phyloP scores from a whole-genome alignment of 441 rosid genomes.

The Pelargonium australe region DNA sequence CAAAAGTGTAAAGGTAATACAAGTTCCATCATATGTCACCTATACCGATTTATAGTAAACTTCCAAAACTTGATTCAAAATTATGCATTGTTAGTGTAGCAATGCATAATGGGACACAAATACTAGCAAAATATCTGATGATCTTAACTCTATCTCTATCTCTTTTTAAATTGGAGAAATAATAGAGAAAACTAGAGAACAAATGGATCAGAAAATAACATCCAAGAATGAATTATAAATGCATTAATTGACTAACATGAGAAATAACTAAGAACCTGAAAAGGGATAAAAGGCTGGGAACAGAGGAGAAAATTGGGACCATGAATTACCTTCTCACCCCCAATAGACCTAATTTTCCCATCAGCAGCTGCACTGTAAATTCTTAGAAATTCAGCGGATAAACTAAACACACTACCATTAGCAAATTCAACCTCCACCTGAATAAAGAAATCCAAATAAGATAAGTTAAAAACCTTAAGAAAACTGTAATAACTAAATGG shows the following conservation, averaged over 20 bases:
- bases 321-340: conserved; percentile 69
- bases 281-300: background rate
- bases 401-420: conserved; percentile 53
- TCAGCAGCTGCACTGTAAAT: conserved; percentile 88
- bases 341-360: conserved; percentile 73
- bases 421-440: conserved; percentile 79
- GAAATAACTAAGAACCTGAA: background rate
- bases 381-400: conserved; percentile 76
- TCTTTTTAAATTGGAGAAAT: background rate
- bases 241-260: background rate
- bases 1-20: background rate
- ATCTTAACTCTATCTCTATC: no score
- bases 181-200: background rate
- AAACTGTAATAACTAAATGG: background rate
- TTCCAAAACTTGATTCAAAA: background rate
- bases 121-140: no score
- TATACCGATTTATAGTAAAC: background rate
- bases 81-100: background rate
- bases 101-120: background rate
- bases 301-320: background rate
- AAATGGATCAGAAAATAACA: background rate
- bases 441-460: conserved; percentile 12
- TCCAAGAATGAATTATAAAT: background rate
- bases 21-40: background rate
- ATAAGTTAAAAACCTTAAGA: background rate